phyloP scores from a whole-genome alignment of 306 rosid species.

The Lithocarpus polystachyus region DNA sequence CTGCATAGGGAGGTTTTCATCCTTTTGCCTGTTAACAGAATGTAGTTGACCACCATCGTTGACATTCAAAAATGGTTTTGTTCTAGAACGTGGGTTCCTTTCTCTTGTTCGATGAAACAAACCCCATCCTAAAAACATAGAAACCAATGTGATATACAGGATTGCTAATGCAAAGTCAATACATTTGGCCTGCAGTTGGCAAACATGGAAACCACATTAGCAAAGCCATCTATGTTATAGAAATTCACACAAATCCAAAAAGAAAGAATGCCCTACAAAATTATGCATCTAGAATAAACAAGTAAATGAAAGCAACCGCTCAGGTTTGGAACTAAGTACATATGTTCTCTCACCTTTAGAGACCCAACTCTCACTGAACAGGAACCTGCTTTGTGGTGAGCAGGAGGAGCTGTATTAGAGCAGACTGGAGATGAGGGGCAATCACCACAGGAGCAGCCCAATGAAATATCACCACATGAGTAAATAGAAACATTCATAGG shows the following conservation, averaged over 20 bases:
- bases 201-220: slow-evolving; percentile 32
- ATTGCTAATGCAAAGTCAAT: slow-evolving; percentile 64
- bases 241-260: not conserved
- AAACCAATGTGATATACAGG: slow-evolving; percentile 58
- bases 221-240: slow-evolving; percentile 9
- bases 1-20: slow-evolving; percentile 75
- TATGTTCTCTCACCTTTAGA: slow-evolving; percentile 56
- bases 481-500: slow-evolving; percentile 92
- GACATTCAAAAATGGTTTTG: slow-evolving; percentile 49
- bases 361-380: slow-evolving; percentile 80
- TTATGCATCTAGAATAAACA: slow-evolving; percentile 18
- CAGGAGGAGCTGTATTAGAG: slow-evolving; percentile 54
- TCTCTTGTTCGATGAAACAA: slow-evolving; percentile 51
- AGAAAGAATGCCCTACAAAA: not conserved
- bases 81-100: slow-evolving; percentile 47
- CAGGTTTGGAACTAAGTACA: slow-evolving; percentile 13
- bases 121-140: slow-evolving; percentile 83
- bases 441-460: slow-evolving; percentile 98
- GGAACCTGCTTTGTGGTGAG: slow-evolving; percentile 45
- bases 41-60: slow-evolving; percentile 43
- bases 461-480: slow-evolving; percentile 83
- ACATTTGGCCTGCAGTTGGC: slow-evolving; percentile 73
- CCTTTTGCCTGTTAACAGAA: slow-evolving; percentile 60
- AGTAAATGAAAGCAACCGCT: slow-evolving; percentile 16
- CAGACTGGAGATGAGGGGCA: slow-evolving; percentile 86